A percentile compares a stretch with the other conserved stretches of the same genome.
These are phyloP conservation scores for Russula vinacea DNA, from an alignment of 768 basidiomycete species.

Conservation along the genomic window DNA sequence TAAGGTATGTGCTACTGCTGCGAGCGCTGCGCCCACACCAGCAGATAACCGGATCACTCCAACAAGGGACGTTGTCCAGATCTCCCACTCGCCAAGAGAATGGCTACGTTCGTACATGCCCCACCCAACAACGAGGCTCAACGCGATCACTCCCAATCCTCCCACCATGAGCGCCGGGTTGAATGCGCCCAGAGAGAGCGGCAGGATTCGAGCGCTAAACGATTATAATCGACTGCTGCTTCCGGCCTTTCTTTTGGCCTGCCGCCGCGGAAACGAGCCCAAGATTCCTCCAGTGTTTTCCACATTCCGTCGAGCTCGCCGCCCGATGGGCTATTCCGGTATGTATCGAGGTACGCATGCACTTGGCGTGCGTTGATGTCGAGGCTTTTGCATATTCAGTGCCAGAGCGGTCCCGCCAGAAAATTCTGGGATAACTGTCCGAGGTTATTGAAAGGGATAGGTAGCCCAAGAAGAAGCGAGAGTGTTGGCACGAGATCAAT, in stretches of 20 bases:
- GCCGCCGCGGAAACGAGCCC: conserved; percentile 11
- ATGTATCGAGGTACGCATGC: conserved; percentile 68
- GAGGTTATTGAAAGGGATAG: conserved; percentile 94
- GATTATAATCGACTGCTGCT: conserved; percentile 49
- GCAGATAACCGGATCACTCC: conserved; percentile 10
- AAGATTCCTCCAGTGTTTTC: conserved; percentile 43
- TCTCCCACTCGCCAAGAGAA: conserved; percentile 42
- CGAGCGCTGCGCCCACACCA: conserved; percentile 15
- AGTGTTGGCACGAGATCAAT: conserved; percentile 90
- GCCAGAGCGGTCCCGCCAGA: conserved; percentile 51
- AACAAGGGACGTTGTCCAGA: conserved; percentile 38
- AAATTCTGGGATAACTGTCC: conserved; percentile 94
- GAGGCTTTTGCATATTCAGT: conserved; percentile 56
- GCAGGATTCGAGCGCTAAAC: conserved; percentile 63
- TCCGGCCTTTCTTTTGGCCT: conserved; percentile 15
- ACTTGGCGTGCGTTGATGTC: conserved; percentile 73
- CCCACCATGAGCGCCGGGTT: conserved; percentile 71
- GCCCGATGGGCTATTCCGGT: conserved; percentile 66
- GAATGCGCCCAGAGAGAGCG: conserved; percentile 93
- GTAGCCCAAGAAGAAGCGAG: conserved; percentile 84
- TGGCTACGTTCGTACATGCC: conserved; percentile 52
- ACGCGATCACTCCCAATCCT: conserved; percentile 61
- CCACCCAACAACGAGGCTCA: conserved; percentile 55
- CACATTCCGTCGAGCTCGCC: conserved; percentile 70
- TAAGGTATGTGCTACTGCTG: background rate